Evolutionary conservation across 352 stramenopile genomes (phyloP), one percentile per base, ranked within the genome.

Genomic region (Thraustotheca clavata): DNA sequence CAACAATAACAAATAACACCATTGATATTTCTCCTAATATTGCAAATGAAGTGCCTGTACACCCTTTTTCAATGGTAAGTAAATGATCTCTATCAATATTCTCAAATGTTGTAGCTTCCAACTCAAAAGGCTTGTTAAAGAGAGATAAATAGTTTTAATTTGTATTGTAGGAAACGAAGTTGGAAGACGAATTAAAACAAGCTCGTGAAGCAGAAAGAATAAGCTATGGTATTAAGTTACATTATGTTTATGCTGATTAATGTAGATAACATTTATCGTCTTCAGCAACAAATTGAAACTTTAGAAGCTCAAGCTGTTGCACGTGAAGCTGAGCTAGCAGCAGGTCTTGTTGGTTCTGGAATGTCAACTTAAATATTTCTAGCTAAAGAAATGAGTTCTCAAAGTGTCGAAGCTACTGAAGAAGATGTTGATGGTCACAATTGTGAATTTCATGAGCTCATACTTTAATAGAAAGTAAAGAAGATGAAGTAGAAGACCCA

Each of bases 121-220:
- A n/a, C n/a, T n/a, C n/a, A n/a, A n/a, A n/a, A n/a, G n/a, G n/a
- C n/a, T n/a, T n/a, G n/a, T n/a, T n/a, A n/a, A n/a, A n/a, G n/a
- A n/a, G n/a, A n/a, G n/a, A n/a, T n/a, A n/a, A n/a, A n/a, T n/a
- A n/a, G n/a, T n/a, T n/a, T n/a, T n/a, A n/a, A n/a, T n/a, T n/a
- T n/a, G n/a, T n/a, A n/a, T n/a, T n/a, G n/a, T 52, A 52, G 43
- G 43, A 52, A 52, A 31, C 43, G n/a, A 31, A 24, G 43, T 24
- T 52, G 43, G 24, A 52, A 24, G 43, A 9, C 11, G 43, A 9
- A 2, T 9, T 52, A 18, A 31, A 52, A 14, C 9, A 52, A 9
- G 43, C 43, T 1, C 43, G 7, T 14, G 9, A 14, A 24, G 43
- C 43, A 14, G 9, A 52, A 24, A 18, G 9, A 11, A 11, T 20